These are phyloP conservation scores for Flaveria linearis DNA, from an alignment of 129 eudicot species.

Conservation along the genomic window DNA sequence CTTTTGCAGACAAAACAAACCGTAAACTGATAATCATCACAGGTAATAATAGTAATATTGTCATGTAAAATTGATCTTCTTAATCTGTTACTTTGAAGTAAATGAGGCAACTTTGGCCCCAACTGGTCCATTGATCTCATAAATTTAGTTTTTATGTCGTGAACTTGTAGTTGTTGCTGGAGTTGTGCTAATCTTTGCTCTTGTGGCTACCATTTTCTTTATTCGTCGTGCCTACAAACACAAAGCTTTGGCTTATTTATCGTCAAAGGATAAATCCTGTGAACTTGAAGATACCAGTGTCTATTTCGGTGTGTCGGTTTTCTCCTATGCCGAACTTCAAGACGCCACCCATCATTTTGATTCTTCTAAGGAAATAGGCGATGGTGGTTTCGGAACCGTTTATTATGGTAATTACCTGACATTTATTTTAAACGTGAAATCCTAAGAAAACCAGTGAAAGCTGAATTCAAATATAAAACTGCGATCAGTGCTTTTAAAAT, in stretches of 20 bases:
- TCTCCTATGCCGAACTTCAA: slow-evolving; percentile 58
- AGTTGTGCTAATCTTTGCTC: slow-evolving; percentile 19
- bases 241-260: slow-evolving; percentile 22
- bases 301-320: slow-evolving; percentile 53
- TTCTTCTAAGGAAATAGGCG: slow-evolving; percentile 54
- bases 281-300: slow-evolving; percentile 42
- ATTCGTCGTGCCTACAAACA: slow-evolving; percentile 31
- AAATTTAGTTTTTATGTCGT: too few species aligned
- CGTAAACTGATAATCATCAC: slow-evolving; percentile 9
- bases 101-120: too few species aligned
- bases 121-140: too few species aligned
- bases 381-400: slow-evolving; percentile 72
- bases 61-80: not conserved
- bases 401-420: slow-evolving; percentile 48
- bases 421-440: not conserved
- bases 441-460: not conserved
- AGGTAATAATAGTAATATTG: slow-evolving; percentile 28
- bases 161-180: slow-evolving; percentile 21
- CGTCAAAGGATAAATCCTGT: slow-evolving; percentile 35
- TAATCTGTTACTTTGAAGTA: not conserved
- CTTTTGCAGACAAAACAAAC: slow-evolving; percentile 2
- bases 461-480: too few species aligned
- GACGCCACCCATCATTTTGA: slow-evolving; percentile 62
- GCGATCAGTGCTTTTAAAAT: not conserved
- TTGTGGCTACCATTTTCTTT: slow-evolving; percentile 25